phyloP scores from a whole-genome alignment of 192 early-diverging fungal species.

The Diversispora eburnea region DNA sequence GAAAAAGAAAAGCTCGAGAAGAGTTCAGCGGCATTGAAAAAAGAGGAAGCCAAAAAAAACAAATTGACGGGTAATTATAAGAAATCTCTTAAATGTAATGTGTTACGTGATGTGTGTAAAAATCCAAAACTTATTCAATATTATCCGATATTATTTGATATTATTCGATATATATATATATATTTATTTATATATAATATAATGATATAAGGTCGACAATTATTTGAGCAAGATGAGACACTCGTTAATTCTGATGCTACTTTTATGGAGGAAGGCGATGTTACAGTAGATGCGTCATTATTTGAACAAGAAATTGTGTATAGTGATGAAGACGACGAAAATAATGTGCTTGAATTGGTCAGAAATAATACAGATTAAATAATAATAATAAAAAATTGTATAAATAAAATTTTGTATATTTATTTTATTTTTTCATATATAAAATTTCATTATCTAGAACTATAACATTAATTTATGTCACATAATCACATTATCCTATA shows the following conservation, averaged over 20 bases:
- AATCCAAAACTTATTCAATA: too few species aligned
- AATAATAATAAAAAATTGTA: neutral
- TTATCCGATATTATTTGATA: too few species aligned
- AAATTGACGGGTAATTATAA: conserved; percentile 44
- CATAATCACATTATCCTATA: too few species aligned
- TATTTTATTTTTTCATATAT: too few species aligned
- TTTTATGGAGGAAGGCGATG: conserved; percentile 82
- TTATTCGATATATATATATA: too few species aligned
- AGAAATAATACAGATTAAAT: conserved; percentile 13
- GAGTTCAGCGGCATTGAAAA: conserved; percentile 32
- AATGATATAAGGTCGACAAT: conserved; percentile 63
- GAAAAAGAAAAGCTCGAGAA: conserved; percentile 45
- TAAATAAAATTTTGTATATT: too few species aligned
- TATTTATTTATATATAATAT: too few species aligned
- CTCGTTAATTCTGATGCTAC: conserved; percentile 79
- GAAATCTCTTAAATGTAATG: neutral
- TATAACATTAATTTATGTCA: too few species aligned
- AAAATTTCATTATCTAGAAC: too few species aligned
- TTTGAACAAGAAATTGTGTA: conserved; percentile 68
- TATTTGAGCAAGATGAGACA: conserved; percentile 88
- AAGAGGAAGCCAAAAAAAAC: conserved; percentile 41
- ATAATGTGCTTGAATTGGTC: conserved; percentile 41
- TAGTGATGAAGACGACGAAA: conserved; percentile 61
- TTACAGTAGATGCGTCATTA: conserved; percentile 71
- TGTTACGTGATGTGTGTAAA: neutral